These are phyloP conservation scores for Yarrowia osloensis DNA, from an alignment of 805 yeast genomes.

Conservation along the genomic window DNA sequence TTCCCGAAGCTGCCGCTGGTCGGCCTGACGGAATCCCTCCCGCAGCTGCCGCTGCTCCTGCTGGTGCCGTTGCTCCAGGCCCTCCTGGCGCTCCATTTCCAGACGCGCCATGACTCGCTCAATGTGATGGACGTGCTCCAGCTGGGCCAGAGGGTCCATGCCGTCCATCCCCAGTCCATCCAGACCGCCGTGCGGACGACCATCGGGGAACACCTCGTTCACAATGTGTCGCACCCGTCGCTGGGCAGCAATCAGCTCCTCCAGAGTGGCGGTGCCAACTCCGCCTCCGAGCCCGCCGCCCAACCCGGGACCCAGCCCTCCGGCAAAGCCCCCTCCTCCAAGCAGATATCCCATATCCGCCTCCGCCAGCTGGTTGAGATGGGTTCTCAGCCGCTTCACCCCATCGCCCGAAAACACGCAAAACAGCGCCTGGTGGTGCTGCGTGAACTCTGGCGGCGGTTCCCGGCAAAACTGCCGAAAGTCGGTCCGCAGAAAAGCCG, in stretches of 20 bases:
- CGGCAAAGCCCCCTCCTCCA: constrained; percentile 3
- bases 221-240: constrained; percentile 30
- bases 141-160: constrained; percentile 18
- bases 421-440: constrained; percentile 78
- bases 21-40: neutral
- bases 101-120: constrained; percentile 25
- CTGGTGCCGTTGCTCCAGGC: constrained; percentile 19
- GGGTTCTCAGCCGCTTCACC: constrained; percentile 70
- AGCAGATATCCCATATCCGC: constrained; percentile 36
- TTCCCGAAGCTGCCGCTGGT: neutral
- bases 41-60: constrained; percentile 9
- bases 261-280: constrained; percentile 12
- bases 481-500: constrained; percentile 84
- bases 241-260: constrained; percentile 29
- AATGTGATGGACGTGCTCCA: constrained; percentile 18
- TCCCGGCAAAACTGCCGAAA: constrained; percentile 84
- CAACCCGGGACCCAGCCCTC: neutral
- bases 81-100: constrained; percentile 28
- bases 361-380: constrained; percentile 48
- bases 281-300: neutral
- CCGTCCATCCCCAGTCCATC: constrained; percentile 11
- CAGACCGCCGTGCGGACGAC: neutral
- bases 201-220: constrained; percentile 26
- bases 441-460: constrained; percentile 90
- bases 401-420: constrained; percentile 95